Evolutionary conservation across 2,329 filamentous ascomycete species (phyloP).

Genomic region (Ophiostoma himal-ulmi): DNA sequence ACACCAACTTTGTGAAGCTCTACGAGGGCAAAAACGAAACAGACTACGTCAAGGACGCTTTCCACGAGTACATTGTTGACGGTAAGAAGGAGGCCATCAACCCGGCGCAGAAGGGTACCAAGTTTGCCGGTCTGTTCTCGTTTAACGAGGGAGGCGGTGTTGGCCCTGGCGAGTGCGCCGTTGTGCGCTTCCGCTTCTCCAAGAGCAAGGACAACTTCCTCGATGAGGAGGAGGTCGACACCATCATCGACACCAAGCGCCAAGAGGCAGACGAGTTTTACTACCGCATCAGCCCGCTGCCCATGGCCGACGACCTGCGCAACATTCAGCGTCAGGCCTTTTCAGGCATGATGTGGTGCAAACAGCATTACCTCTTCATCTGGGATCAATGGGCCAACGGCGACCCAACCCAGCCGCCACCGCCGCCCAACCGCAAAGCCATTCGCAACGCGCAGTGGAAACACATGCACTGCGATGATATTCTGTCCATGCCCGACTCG

Average conservation of each 20-base stretch:
- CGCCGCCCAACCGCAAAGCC: slow-evolving; percentile 70
- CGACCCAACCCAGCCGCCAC: slow-evolving; percentile 80
- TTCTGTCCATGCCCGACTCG: slow-evolving; percentile 94
- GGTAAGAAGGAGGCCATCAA: slow-evolving; percentile 76
- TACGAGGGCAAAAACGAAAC: slow-evolving; percentile 74
- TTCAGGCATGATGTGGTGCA: slow-evolving; percentile 97
- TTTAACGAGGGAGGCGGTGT: slow-evolving; percentile 90
- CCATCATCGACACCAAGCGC: slow-evolving; percentile 77
- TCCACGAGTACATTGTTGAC: slow-evolving; percentile 81
- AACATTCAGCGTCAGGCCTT: slow-evolving; percentile 95
- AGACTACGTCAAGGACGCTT: slow-evolving; percentile 89
- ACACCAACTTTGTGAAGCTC: slow-evolving; percentile 75
- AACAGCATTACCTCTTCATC: slow-evolving; percentile 93
- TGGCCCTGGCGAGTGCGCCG: slow-evolving; percentile 83
- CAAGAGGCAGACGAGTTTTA: slow-evolving; percentile 97
- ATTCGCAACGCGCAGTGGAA: slow-evolving; percentile 89
- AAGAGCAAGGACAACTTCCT: slow-evolving; percentile 69
- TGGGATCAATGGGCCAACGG: slow-evolving; percentile 98
- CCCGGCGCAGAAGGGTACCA: slow-evolving; percentile 73
- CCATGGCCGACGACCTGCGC: slow-evolving; percentile 86
- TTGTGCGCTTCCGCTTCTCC: slow-evolving; percentile 86
- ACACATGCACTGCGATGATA: slow-evolving; percentile 90
- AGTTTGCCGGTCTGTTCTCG: slow-evolving; percentile 83
- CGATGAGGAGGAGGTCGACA: slow-evolving; percentile 88
- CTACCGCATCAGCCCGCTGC: slow-evolving; percentile 83